Conservation (phyloP, 2,329 filamentous ascomycete species). For the Madurella fahalii region DNA sequence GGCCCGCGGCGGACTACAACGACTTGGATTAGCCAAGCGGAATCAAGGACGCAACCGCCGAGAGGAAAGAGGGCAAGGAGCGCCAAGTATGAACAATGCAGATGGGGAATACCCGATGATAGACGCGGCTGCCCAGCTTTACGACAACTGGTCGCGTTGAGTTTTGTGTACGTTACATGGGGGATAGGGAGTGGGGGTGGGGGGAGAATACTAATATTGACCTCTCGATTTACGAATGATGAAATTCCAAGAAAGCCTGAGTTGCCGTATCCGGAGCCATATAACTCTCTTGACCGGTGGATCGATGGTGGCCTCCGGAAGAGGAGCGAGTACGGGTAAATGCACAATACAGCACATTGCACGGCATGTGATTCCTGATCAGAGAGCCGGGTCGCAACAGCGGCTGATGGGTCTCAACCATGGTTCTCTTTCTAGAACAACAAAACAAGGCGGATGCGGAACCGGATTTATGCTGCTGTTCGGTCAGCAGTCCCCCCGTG, state of each 20-base stretch:
- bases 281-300: background rate
- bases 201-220: background rate
- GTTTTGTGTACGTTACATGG: background rate
- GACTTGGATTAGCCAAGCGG: constrained; percentile 1
- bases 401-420: too few relatives aligned
- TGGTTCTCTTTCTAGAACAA: too few relatives aligned
- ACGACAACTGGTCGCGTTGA: background rate
- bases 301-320: background rate
- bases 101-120: background rate
- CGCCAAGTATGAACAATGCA: background rate
- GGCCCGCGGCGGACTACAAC: background rate
- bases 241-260: background rate
- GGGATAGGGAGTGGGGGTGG: too few relatives aligned
- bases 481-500: too few relatives aligned
- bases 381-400: too few relatives aligned
- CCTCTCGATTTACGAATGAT: background rate
- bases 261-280: background rate
- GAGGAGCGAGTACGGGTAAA: background rate
- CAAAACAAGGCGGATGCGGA: too few relatives aligned
- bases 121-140: background rate
- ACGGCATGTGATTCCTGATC: background rate
- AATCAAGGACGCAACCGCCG: background rate
- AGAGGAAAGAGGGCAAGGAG: background rate
- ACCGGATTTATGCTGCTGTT: too few relatives aligned
- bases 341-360: background rate